phyloP scores from a whole-genome alignment of 345 rosid genomes.

The Xanthoceras sorbifolium region DNA sequence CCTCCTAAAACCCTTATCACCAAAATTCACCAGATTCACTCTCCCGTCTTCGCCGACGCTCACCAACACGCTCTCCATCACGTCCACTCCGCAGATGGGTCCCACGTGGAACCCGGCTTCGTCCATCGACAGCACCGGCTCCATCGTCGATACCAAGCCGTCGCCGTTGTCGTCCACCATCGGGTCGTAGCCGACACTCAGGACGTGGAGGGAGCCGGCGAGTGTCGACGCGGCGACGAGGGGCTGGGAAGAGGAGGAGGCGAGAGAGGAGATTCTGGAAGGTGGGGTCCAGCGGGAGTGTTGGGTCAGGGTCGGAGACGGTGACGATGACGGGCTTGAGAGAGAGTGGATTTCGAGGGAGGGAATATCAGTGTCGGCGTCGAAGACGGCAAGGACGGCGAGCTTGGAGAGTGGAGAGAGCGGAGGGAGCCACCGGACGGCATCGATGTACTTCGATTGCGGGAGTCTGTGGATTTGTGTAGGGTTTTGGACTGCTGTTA shows the following conservation, averaged over 20 bases:
- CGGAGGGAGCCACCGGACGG: slow-evolving; percentile 85
- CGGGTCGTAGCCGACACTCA: slow-evolving; percentile 24
- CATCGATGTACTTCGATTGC: slow-evolving; percentile 60
- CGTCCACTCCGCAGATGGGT: slow-evolving; percentile 59
- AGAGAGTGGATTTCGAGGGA: slow-evolving; percentile 59
- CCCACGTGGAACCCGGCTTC: slow-evolving; percentile 55
- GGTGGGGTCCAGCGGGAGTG: slow-evolving; percentile 59
- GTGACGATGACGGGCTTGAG: slow-evolving; percentile 32
- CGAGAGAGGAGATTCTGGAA: slow-evolving; percentile 69
- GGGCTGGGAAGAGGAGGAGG: slow-evolving; percentile 22
- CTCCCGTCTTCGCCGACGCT: slow-evolving; percentile 64
- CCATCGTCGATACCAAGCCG: slow-evolving; percentile 14
- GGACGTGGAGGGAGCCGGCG: slow-evolving; percentile 61
- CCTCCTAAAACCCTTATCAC: slow-evolving; percentile 40
- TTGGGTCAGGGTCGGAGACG: slow-evolving; percentile 24
- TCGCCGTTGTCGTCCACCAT: too few relatives aligned
- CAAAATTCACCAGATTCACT: slow-evolving; percentile 49
- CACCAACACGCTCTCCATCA: slow-evolving; percentile 70
- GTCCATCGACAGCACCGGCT: slow-evolving; percentile 35
- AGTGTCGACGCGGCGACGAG: slow-evolving; percentile 56
- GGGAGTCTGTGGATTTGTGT: slow-evolving; percentile 54
- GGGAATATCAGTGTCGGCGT: slow-evolving; percentile 50
- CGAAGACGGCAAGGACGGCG: slow-evolving; percentile 53
- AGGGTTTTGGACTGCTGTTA: slow-evolving; percentile 36
- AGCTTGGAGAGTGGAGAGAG: slow-evolving; percentile 66